Evolutionary conservation across 306 rosid genomes (phyloP).

Genomic region (Lablab purpureus): DNA sequence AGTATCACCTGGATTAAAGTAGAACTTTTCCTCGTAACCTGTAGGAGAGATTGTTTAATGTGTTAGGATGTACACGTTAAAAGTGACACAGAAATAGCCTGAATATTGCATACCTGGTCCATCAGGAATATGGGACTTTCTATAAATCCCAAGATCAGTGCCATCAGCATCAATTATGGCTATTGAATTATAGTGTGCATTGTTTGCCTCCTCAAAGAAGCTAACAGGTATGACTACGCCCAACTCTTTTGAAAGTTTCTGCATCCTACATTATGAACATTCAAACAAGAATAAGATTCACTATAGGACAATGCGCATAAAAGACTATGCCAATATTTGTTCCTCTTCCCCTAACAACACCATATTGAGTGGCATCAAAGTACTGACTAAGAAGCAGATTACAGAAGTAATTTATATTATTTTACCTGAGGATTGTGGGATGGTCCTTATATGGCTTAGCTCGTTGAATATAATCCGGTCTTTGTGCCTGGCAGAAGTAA

Average conservation of each 20-base stretch:
- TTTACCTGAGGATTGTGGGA: constrained; percentile 89
- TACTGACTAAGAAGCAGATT: constrained; percentile 24
- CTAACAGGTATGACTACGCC: constrained; percentile 91
- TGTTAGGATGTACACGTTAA: neutral
- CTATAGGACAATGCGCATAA: constrained; percentile 27
- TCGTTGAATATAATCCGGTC: constrained; percentile 78
- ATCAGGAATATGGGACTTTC: constrained; percentile 97
- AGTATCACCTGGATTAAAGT: constrained; percentile 96
- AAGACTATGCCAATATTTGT: constrained; percentile 24
- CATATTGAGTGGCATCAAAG: constrained; percentile 15
- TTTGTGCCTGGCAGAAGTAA: constrained; percentile 98
- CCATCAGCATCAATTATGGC: constrained; percentile 96
- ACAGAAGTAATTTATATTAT: constrained; percentile 28
- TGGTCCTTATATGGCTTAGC: constrained; percentile 87
- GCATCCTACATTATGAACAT: constrained; percentile 72
- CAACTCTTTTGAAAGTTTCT: constrained; percentile 85
- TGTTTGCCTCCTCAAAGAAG: constrained; percentile 97
- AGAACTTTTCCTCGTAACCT: constrained; percentile 98
- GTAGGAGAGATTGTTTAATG: constrained; percentile 38
- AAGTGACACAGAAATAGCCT: neutral
- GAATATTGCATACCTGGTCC: constrained; percentile 74
- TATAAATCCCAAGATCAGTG: constrained; percentile 90
- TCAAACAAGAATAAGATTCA: constrained; percentile 40
- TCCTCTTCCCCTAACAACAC: constrained; percentile 25
- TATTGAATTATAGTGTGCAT: constrained; percentile 91